phyloP scores from a whole-genome alignment of 176 grass and related monocot genomes.

The Pharus latifolius region DNA sequence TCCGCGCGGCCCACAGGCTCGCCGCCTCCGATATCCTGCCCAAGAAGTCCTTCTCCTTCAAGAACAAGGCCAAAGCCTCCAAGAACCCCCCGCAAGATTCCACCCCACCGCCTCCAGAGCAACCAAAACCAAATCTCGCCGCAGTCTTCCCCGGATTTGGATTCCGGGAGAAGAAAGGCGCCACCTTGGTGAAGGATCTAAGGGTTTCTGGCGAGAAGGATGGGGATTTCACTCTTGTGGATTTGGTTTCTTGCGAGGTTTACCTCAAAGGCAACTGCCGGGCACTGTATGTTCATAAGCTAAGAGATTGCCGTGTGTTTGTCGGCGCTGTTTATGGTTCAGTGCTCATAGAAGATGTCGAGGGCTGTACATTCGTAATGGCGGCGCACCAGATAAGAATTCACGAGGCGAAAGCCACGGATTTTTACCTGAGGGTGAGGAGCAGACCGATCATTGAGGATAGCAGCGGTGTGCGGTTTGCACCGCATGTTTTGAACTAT shows the following conservation, averaged over 20 bases:
- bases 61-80: conserved; percentile 45
- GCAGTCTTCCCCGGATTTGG: conserved; percentile 38
- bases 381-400: conserved; percentile 91
- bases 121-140: neutral
- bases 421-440: conserved; percentile 82
- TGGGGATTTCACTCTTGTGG: conserved; percentile 73
- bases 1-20: conserved; percentile 46
- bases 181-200: conserved; percentile 70
- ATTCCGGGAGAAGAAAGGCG: conserved; percentile 44
- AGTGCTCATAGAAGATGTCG: conserved; percentile 69
- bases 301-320: conserved; percentile 60
- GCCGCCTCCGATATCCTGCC: conserved; percentile 37
- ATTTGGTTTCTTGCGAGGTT: conserved; percentile 58
- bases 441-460: conserved; percentile 91
- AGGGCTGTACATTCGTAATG: conserved; percentile 50
- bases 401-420: conserved; percentile 43
- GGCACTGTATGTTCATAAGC: conserved; percentile 54
- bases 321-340: conserved; percentile 66
- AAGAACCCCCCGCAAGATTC: conserved; percentile 36
- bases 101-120: neutral
- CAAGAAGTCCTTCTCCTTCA: conserved; percentile 86
- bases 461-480: conserved; percentile 69
- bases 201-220: conserved; percentile 37
- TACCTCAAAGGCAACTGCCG: conserved; percentile 67
- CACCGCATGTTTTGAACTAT: conserved; percentile 55